phyloP scores from a whole-genome alignment of 306 rosid genomes.

The Vigna reflexopilosa region DNA sequence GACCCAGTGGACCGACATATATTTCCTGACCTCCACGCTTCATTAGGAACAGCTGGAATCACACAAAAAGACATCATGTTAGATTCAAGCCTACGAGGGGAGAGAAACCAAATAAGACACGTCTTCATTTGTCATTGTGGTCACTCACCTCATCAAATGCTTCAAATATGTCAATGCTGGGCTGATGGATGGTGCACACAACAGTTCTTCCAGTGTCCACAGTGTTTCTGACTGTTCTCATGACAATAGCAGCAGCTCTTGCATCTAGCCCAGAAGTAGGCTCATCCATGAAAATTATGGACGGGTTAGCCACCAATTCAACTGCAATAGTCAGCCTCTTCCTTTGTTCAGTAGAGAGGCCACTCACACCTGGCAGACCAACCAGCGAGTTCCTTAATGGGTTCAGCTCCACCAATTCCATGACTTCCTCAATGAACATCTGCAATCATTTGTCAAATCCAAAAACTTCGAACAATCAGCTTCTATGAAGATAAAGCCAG shows the following conservation, averaged over 20 bases:
- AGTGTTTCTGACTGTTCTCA: slow-evolving; percentile 89
- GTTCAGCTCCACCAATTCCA: slow-evolving; percentile 82
- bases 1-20: slow-evolving; percentile 79
- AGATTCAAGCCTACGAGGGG: slow-evolving; percentile 28
- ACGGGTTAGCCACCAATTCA: slow-evolving; percentile 89
- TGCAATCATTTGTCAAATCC: slow-evolving; percentile 22
- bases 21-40: slow-evolving; percentile 82
- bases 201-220: slow-evolving; percentile 94
- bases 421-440: slow-evolving; percentile 92
- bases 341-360: slow-evolving; percentile 89
- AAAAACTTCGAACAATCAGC: slow-evolving; percentile 21
- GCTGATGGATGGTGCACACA: slow-evolving; percentile 94
- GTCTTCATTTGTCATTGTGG: background rate
- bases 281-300: slow-evolving; percentile 95
- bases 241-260: slow-evolving; percentile 92
- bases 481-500: background rate
- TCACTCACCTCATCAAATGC: slow-evolving; percentile 70
- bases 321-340: slow-evolving; percentile 91
- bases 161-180: slow-evolving; percentile 89
- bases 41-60: slow-evolving; percentile 64
- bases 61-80: background rate
- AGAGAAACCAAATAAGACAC: background rate
- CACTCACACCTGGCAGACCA: slow-evolving; percentile 87
- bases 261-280: slow-evolving; percentile 96
- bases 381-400: slow-evolving; percentile 72